These are phyloP conservation scores for Pterocarpus santalinus DNA, from an alignment of 306 rosid genomes.

Conservation along the genomic window DNA sequence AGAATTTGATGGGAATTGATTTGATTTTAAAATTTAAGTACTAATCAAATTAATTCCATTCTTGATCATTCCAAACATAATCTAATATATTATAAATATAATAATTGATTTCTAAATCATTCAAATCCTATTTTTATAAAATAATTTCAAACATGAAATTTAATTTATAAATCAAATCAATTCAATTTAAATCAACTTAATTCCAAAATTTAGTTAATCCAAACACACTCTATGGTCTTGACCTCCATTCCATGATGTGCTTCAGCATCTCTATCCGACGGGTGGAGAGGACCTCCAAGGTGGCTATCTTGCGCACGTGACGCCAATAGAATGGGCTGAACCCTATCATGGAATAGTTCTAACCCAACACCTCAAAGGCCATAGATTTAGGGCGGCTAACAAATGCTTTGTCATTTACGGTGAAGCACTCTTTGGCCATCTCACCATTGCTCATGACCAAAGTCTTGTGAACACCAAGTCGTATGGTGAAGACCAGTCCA, in stretches of 20 bases:
- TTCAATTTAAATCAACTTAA: no score
- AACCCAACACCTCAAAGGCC: conserved; percentile 8
- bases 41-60: no score
- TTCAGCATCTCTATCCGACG: neutral
- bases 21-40: no score
- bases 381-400: conserved; percentile 13
- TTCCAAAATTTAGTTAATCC: neutral
- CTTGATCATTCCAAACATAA: no score
- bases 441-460: neutral
- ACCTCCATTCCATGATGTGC: conserved; percentile 22
- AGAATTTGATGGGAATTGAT: no score
- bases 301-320: no score
- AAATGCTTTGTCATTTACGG: neutral
- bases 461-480: neutral
- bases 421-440: conserved; percentile 18
- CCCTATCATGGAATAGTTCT: conserved; percentile 2
- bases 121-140: no score
- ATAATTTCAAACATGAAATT: neutral
- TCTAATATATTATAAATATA: no score
- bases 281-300: no score
- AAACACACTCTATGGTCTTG: neutral
- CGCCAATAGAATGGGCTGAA: conserved; percentile 44
- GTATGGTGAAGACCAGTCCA: conserved; percentile 14
- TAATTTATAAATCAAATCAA: neutral
- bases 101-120: no score